Conservation (phyloP, 352 stramenopile species). For the Phytopythium delawarense region DNA sequence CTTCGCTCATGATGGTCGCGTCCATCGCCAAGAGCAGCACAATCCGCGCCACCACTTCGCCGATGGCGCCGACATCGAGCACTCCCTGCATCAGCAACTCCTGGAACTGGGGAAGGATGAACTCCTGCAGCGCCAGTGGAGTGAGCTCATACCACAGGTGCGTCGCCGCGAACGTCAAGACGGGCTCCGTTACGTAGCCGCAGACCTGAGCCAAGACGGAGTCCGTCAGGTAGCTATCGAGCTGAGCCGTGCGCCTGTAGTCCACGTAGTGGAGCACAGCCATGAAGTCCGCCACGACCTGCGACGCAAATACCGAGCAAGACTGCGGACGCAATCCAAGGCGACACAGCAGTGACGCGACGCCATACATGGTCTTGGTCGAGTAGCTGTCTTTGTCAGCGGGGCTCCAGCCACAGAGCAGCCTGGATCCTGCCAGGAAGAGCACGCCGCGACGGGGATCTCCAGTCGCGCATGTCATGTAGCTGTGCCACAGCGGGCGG, state of each 20-base stretch:
- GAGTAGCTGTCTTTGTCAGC: constrained; percentile 2
- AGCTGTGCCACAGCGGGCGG: background rate
- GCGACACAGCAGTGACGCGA: constrained; percentile 22
- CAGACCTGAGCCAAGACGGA: constrained; percentile 9
- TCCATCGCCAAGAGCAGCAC: constrained; percentile 12
- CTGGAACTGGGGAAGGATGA: constrained; percentile 8
- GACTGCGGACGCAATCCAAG: constrained; percentile 17
- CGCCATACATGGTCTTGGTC: constrained; percentile 12
- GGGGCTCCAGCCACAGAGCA: background rate
- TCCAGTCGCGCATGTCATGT: too few species aligned
- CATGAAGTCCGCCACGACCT: constrained; percentile 24
- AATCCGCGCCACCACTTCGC: constrained; percentile 1
- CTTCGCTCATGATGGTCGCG: background rate
- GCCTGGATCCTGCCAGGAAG: background rate
- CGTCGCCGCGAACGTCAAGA: constrained; percentile 25
- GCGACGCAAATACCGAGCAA: constrained; percentile 13
- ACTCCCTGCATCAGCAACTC: constrained; percentile 6
- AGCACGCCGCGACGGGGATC: background rate
- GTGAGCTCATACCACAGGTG: constrained; percentile 16
- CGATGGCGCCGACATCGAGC: constrained; percentile 5
- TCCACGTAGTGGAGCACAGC: constrained; percentile 11
- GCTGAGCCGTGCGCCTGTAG: constrained; percentile 10
- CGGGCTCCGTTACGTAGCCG: background rate
- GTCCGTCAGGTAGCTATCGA: constrained; percentile 22
- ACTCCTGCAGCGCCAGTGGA: background rate